Evolutionary conservation across 192 early-diverging fungal species (phyloP).

Genomic region (Irineochytrium annulatum): DNA sequence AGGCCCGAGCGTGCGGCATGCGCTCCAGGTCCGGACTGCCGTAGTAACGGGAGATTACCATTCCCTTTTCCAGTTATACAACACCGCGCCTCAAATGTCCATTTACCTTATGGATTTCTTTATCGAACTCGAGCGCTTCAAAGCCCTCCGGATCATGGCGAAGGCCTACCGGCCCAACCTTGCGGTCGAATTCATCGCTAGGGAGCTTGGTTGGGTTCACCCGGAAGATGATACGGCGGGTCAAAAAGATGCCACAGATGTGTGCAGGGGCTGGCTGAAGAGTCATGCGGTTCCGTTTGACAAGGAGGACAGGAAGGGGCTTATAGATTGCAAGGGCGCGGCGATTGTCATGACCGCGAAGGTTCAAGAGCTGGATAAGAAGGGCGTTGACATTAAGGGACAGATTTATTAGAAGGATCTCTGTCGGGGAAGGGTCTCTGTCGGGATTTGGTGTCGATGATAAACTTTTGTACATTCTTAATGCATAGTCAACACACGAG

Average conservation of each 20-base stretch:
- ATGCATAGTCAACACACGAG: too few species aligned
- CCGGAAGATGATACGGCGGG: constrained; percentile 11
- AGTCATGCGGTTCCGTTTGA: constrained; percentile 16
- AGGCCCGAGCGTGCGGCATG: constrained; percentile 67
- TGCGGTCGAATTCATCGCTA: constrained; percentile 50
- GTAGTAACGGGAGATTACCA: constrained; percentile 83
- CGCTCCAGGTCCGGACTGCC: constrained; percentile 76
- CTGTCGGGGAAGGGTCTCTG: too few species aligned
- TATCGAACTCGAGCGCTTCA: constrained; percentile 77
- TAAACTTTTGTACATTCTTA: too few species aligned
- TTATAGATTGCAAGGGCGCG: constrained; percentile 31
- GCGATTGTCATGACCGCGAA: constrained; percentile 18
- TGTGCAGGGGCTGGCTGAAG: constrained; percentile 25
- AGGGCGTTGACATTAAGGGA: constrained; percentile 50
- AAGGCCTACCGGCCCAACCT: constrained; percentile 73
- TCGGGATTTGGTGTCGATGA: too few species aligned
- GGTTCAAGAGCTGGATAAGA: constrained; percentile 16
- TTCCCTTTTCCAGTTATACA: constrained; percentile 75
- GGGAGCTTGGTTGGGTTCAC: constrained; percentile 64
- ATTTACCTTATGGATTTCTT: constrained; percentile 92
- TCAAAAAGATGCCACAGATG: constrained; percentile 10
- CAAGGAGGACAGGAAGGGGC: constrained; percentile 1
- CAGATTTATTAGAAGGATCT: constrained; percentile 33
- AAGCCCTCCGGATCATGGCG: constrained; percentile 69
- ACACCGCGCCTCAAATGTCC: constrained; percentile 77